A percentile compares a stretch with the other conserved stretches of the same genome.
phyloP scores from a whole-genome alignment of 495 filamentous ascomycete species.

The Podospora pseudocomata region DNA sequence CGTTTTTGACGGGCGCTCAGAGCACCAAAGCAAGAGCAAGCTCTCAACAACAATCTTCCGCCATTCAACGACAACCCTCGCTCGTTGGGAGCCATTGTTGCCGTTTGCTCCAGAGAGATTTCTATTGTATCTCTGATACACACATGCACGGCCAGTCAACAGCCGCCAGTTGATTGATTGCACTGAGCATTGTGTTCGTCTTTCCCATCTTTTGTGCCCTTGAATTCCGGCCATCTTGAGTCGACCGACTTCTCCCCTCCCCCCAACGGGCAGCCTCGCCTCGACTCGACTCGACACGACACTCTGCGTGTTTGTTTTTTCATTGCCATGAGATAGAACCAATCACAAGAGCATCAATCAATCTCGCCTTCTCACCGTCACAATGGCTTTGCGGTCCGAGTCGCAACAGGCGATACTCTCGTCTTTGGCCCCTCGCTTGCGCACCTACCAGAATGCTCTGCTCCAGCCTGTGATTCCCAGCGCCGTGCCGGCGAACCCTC shows the following conservation, averaged over 20 bases:
- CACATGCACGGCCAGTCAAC: too few relatives aligned
- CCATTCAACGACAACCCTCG: background rate
- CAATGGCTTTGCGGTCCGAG: conserved; percentile 42
- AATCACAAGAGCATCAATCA: background rate
- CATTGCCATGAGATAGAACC: background rate
- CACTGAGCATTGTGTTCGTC: background rate
- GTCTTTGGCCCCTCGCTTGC: conserved; percentile 86
- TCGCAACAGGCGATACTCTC: conserved; percentile 80
- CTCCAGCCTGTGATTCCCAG: conserved; percentile 81
- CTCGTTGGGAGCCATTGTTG: background rate
- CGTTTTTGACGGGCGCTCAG: conserved; percentile 11
- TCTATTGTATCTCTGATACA: background rate
- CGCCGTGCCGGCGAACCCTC: conserved; percentile 57
- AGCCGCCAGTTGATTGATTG: background rate
- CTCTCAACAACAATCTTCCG: background rate
- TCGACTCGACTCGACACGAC: background rate
- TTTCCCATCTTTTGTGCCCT: background rate
- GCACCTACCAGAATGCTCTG: conserved; percentile 88
- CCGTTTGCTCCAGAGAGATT: background rate
- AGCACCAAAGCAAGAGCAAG: conserved; percentile 1
- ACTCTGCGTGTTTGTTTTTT: too few relatives aligned
- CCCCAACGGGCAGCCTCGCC: background rate
- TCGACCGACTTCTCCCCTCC: background rate
- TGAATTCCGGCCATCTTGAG: background rate
- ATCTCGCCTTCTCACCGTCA: conserved; percentile 11